These are phyloP conservation scores for Aspergillus sp. DNA, from an alignment of 2,329 filamentous ascomycete species.

Conservation along the genomic window DNA sequence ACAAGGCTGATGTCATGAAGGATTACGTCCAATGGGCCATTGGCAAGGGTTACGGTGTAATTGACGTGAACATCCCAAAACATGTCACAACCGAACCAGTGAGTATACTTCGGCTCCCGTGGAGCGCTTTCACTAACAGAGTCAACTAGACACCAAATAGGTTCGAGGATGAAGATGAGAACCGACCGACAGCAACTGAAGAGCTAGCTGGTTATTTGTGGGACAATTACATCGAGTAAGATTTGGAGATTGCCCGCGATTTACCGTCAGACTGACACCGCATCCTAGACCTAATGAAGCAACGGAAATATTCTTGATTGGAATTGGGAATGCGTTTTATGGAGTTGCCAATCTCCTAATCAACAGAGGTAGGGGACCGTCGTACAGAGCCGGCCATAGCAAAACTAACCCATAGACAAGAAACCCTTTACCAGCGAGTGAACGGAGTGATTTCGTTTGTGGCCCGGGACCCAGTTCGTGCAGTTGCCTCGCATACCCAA, in stretches of 20 bases:
- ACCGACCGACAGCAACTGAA: conserved; percentile 58
- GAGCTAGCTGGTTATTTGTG: conserved; percentile 84
- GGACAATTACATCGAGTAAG: conserved; percentile 90
- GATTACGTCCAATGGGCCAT: conserved; percentile 83
- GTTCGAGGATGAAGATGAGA: conserved; percentile 49
- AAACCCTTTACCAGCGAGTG: conserved; percentile 65
- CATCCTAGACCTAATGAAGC: conserved; percentile 57
- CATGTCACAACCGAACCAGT: conserved; percentile 67
- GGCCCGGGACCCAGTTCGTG: conserved; percentile 68
- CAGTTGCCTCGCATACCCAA: conserved; percentile 76
- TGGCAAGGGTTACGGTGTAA: conserved; percentile 73
- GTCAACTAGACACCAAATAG: conserved; percentile 26
- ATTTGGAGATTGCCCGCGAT: background rate
- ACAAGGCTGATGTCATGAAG: conserved; percentile 75
- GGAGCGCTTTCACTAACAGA: conserved; percentile 23
- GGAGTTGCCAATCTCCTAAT: conserved; percentile 80
- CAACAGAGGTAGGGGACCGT: conserved; percentile 60
- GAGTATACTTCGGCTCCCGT: conserved; percentile 18
- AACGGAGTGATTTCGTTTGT: conserved; percentile 79
- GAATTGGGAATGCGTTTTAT: conserved; percentile 83
- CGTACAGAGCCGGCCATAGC: background rate
- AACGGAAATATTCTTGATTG: conserved; percentile 78
- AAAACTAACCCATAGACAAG: conserved; percentile 33
- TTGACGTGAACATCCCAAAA: conserved; percentile 88
- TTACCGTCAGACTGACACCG: background rate